Conservation (phyloP, 352 stramenopile genomes). For the Phytophthora pistaciae region DNA sequence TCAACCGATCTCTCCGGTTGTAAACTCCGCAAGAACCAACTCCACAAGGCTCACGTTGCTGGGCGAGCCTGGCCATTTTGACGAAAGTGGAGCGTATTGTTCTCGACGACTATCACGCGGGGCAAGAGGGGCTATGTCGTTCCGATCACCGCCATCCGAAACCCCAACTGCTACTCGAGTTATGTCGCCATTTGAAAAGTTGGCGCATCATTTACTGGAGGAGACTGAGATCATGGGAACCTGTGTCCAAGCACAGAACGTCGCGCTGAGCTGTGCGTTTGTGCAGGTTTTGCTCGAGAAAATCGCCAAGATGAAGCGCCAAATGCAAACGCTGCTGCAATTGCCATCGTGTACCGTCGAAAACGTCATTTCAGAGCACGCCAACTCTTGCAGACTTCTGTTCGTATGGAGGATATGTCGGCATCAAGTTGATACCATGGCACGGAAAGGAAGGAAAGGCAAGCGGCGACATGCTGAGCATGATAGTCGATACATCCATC, state of each 20-base stretch:
- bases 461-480: constrained; percentile 22
- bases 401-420: constrained; percentile 76
- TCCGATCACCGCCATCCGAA: background rate
- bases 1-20: background rate
- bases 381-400: constrained; percentile 59
- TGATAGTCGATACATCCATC: constrained; percentile 48
- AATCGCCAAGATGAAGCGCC: constrained; percentile 51
- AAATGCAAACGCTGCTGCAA: constrained; percentile 42
- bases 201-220: constrained; percentile 77
- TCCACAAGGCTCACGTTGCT: background rate
- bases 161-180: constrained; percentile 7
- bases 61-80: constrained; percentile 21
- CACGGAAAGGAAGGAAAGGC: constrained; percentile 39
- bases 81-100: constrained; percentile 25
- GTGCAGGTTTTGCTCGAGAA: constrained; percentile 76
- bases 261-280: constrained; percentile 64
- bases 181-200: constrained; percentile 72
- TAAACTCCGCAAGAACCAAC: constrained; percentile 16
- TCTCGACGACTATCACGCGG: constrained; percentile 3
- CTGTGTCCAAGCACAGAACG: constrained; percentile 73
- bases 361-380: constrained; percentile 61
- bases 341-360: constrained; percentile 47
- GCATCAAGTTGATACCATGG: constrained; percentile 61
- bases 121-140: background rate
- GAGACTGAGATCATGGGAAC: constrained; percentile 74